Evolutionary conservation across 2,329 filamentous ascomycete species (phyloP).

Genomic region (Fusarium sp.): DNA sequence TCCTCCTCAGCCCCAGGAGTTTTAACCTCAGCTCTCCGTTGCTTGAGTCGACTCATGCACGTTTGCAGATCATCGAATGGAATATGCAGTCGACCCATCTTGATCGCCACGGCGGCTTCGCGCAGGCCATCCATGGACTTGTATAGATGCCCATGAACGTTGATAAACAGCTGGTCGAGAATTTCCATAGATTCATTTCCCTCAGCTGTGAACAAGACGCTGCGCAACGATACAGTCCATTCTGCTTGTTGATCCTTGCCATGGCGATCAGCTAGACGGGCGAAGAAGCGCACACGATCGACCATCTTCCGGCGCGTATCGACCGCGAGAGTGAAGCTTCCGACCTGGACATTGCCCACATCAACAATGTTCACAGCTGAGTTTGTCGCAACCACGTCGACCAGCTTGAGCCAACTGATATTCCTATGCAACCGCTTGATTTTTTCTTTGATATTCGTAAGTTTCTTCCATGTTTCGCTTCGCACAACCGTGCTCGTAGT

Average conservation of each 20-base stretch:
- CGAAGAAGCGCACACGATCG: constrained; percentile 88
- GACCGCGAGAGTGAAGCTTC: constrained; percentile 85
- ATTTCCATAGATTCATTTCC: constrained; percentile 88
- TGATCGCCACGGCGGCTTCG: constrained; percentile 90
- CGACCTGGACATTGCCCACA: constrained; percentile 86
- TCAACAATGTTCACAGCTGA: constrained; percentile 81
- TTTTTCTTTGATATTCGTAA: constrained; percentile 83
- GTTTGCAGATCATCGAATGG: constrained; percentile 86
- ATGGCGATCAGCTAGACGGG: constrained; percentile 72
- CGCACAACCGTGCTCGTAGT: constrained; percentile 51
- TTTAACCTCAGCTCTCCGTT: constrained; percentile 53
- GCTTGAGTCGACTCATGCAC: constrained; percentile 69
- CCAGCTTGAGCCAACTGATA: constrained; percentile 87
- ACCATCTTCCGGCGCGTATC: constrained; percentile 94
- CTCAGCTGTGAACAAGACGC: constrained; percentile 88
- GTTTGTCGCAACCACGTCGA: constrained; percentile 88
- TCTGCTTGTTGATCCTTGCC: constrained; percentile 80
- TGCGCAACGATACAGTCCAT: constrained; percentile 90
- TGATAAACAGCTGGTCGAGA: constrained; percentile 87
- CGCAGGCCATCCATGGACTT: constrained; percentile 86
- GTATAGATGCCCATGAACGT: constrained; percentile 91
- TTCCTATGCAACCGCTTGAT: constrained; percentile 88
- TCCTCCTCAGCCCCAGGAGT: constrained; percentile 57
- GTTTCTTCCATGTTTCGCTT: constrained; percentile 82
- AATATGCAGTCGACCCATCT: constrained; percentile 89